These are phyloP conservation scores for Phytophthora chlamydospora DNA, from an alignment of 352 stramenopile genomes.

Conservation along the genomic window DNA sequence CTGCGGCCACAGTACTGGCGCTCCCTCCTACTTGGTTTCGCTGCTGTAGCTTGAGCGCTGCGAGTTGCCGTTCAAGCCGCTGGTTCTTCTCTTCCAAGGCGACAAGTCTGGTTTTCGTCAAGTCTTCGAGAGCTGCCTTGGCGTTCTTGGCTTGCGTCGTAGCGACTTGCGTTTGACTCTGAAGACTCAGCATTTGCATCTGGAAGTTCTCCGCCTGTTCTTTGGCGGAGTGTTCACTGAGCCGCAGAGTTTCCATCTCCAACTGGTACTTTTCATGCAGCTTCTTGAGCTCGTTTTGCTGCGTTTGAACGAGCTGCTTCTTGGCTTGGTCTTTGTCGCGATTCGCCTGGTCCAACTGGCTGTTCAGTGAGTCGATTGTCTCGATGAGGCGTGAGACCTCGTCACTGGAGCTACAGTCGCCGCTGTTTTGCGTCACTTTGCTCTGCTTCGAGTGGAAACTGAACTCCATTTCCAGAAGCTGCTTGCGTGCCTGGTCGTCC, in stretches of 20 bases:
- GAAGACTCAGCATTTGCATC: conserved; percentile 51
- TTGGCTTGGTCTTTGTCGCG: conserved; percentile 43
- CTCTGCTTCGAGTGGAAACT: conserved; percentile 46
- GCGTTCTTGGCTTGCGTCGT: conserved; percentile 57
- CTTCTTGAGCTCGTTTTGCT: conserved; percentile 66
- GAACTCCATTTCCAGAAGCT: conserved; percentile 58
- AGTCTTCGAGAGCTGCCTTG: conserved; percentile 55
- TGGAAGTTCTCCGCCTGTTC: conserved; percentile 55
- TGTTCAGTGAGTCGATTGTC: conserved; percentile 70
- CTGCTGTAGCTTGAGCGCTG: conserved; percentile 45
- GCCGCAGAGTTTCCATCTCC: conserved; percentile 67
- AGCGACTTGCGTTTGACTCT: conserved; percentile 62
- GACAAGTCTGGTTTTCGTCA: conserved; percentile 54
- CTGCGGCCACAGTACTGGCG: conserved; percentile 12
- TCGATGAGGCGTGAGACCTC: conserved; percentile 70
- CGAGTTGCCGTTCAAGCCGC: conserved; percentile 58
- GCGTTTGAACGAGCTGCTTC: conserved; percentile 39
- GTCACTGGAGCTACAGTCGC: conserved; percentile 25
- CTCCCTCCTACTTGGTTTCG: conserved; percentile 18
- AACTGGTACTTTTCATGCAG: conserved; percentile 69
- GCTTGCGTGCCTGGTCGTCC: conserved; percentile 61
- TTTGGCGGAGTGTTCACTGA: conserved; percentile 68
- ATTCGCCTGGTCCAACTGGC: conserved; percentile 60
- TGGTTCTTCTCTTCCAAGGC: conserved; percentile 72
- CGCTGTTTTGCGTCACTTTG: conserved; percentile 21